Percentiles rank a stretch among this genome's conserved stretches.
phyloP scores from a whole-genome alignment of 306 rosid species.

The Quercus rubra region DNA sequence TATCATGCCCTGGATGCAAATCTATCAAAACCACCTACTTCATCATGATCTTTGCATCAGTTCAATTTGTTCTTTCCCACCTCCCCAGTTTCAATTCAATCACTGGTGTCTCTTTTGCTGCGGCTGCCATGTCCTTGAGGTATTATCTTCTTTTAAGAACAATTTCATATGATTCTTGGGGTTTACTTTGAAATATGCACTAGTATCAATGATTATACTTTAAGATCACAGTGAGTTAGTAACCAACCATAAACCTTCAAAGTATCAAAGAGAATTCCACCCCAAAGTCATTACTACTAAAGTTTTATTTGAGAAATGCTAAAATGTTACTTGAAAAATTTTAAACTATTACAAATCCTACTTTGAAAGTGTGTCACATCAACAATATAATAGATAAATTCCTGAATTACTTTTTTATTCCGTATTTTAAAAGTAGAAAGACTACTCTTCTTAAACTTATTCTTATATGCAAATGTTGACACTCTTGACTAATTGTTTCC shows the following conservation, averaged over 20 bases:
- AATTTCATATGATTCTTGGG: neutral
- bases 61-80: constrained; percentile 39
- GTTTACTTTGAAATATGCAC: no score
- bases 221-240: no score
- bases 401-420: neutral
- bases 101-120: constrained; percentile 33
- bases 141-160: neutral
- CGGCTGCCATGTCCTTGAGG: constrained; percentile 46
- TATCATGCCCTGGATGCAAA: constrained; percentile 17
- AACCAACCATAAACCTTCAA: no score
- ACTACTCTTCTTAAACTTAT: no score
- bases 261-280: neutral
- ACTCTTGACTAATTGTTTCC: neutral
- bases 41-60: constrained; percentile 37
- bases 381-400: neutral
- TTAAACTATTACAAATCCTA: no score
- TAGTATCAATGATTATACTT: no score
- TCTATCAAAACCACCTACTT: constrained; percentile 40
- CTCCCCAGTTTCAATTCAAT: constrained; percentile 47
- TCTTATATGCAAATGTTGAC: neutral
- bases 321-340: no score
- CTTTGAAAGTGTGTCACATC: no score
- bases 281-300: no score
- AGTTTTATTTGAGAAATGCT: no score
- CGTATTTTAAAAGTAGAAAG: no score